Conservation (phyloP, 169 alveolate genomes). For the Neospora caninum region DNA sequence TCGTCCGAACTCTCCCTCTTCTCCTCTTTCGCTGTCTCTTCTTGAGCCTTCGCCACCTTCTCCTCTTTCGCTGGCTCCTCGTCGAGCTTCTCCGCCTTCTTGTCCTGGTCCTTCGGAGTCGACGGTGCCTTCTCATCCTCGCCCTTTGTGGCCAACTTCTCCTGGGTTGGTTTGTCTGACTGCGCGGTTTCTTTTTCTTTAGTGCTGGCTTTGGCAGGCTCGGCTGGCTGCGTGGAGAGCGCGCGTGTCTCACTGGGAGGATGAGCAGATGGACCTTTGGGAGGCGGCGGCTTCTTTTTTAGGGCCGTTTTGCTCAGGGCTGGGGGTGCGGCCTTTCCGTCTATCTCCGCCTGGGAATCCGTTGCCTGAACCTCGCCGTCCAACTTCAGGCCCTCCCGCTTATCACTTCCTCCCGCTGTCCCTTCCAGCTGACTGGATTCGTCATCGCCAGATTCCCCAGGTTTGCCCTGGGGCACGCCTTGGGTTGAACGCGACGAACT, state of each 20-base stretch:
- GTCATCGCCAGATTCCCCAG: too few species aligned
- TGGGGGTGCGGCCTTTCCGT: neutral
- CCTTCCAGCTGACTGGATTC: too few species aligned
- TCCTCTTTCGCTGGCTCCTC: neutral
- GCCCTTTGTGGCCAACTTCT: neutral
- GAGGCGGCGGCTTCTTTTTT: neutral
- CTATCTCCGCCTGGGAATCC: neutral
- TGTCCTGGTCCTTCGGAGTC: too few species aligned
- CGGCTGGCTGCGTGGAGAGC: too few species aligned
- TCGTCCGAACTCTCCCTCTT: neutral
- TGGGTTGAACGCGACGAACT: too few species aligned
- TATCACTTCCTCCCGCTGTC: neutral
- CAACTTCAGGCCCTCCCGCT: neutral
- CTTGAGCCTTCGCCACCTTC: neutral
- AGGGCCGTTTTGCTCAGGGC: neutral
- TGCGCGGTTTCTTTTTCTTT: neutral
- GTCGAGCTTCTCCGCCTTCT: neutral
- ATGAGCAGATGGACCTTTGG: too few species aligned
- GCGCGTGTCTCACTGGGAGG: too few species aligned
- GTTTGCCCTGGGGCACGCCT: too few species aligned
- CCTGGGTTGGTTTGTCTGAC: neutral
- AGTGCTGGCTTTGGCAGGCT: too few species aligned
- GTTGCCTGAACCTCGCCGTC: neutral
- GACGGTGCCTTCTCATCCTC: neutral
- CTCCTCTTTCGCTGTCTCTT: neutral